phyloP scores from a whole-genome alignment of 257 asterid genomes.

The Cinchona pubescens region DNA sequence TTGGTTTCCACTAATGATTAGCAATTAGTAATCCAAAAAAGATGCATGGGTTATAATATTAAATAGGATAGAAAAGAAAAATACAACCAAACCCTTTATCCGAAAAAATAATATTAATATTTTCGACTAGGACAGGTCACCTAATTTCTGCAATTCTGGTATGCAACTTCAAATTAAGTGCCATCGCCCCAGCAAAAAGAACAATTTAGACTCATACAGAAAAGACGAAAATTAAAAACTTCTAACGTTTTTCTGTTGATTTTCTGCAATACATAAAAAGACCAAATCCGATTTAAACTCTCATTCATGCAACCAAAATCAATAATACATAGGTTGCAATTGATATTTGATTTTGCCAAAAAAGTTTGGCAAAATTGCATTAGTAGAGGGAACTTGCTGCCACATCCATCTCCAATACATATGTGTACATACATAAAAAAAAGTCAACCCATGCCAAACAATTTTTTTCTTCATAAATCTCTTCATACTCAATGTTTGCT shows the following conservation, averaged over 20 bases:
- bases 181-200: background rate
- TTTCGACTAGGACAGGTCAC: background rate
- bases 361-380: conserved; percentile 59
- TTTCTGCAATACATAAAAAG: background rate
- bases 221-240: background rate
- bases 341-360: conserved; percentile 23
- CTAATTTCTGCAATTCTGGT: conserved; percentile 1
- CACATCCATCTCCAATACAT: conserved; percentile 22
- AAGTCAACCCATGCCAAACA: conserved; percentile 46
- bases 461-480: conserved; percentile 25
- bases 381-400: conserved; percentile 31
- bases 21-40: background rate
- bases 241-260: background rate
- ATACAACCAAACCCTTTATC: too few species aligned
- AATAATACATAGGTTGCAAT: conserved; percentile 12
- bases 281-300: conserved; percentile 17
- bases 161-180: background rate
- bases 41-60: too few species aligned
- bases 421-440: conserved; percentile 19
- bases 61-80: too few species aligned
- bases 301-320: conserved; percentile 24
- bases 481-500: conserved; percentile 30
- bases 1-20: background rate
- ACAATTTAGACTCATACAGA: background rate
- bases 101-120: background rate